Conservation (phyloP, 345 rosid species). For the Pelargonium nanum region DNA sequence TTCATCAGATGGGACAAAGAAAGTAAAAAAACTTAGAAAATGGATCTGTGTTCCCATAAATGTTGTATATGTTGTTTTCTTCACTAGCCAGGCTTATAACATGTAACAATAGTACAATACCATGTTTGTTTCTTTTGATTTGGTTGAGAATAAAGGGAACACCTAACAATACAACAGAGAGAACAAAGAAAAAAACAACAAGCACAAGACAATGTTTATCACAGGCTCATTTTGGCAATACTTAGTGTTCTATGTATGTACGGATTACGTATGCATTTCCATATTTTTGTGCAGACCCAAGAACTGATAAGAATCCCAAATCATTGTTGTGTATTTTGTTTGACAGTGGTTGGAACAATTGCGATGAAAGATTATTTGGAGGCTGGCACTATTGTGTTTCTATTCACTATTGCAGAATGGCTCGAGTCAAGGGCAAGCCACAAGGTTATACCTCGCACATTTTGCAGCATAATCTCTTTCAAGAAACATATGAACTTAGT, state of each 20-base stretch:
- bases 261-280: too few species aligned
- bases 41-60: too few species aligned
- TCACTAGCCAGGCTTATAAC: neutral
- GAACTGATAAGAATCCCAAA: too few species aligned
- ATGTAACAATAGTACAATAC: neutral
- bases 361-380: constrained; percentile 66
- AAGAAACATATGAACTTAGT: too few species aligned
- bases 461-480: neutral
- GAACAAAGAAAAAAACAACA: too few species aligned
- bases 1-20: too few species aligned
- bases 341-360: constrained; percentile 70
- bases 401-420: constrained; percentile 81
- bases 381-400: constrained; percentile 81
- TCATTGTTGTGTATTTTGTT: neutral
- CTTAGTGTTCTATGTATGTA: too few species aligned
- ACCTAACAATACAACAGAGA: neutral
- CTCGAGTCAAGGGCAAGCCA: constrained; percentile 83
- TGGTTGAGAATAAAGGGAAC: neutral
- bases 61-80: neutral
- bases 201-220: too few species aligned
- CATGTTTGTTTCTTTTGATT: neutral
- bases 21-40: too few species aligned
- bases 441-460: constrained; percentile 37
- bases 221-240: too few species aligned
- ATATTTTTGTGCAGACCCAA: too few species aligned